Evolutionary conservation across 148 eudicot genomes (phyloP).

Genomic region (Oxyria digyna): DNA sequence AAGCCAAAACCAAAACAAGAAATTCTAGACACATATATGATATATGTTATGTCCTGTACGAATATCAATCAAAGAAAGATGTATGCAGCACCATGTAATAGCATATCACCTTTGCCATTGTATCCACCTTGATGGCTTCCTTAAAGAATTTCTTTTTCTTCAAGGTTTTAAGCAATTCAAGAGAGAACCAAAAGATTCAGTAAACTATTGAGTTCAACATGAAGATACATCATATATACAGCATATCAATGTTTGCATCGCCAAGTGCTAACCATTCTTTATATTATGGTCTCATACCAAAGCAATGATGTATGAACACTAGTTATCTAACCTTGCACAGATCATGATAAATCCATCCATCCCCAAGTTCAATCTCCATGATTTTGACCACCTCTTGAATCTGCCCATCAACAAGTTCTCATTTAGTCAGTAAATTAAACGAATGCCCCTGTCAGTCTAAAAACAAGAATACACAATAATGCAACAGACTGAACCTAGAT

Average conservation of each 20-base stretch:
- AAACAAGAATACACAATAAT: not conserved
- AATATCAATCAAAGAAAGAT: too few relatives aligned
- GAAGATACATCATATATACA: too few relatives aligned
- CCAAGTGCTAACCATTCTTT: not conserved
- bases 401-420: constrained; percentile 18
- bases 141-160: too few relatives aligned
- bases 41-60: too few relatives aligned
- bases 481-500: not conserved
- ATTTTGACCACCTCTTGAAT: constrained; percentile 67
- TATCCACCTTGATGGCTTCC: too few relatives aligned
- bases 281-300: not conserved
- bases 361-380: constrained; percentile 93
- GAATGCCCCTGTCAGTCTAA: not conserved
- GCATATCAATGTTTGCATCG: not conserved
- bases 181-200: too few relatives aligned
- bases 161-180: too few relatives aligned
- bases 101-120: too few relatives aligned
- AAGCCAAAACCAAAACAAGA: too few relatives aligned
- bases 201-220: too few relatives aligned
- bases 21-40: too few relatives aligned
- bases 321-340: constrained; percentile 41
- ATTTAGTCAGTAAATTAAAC: not conserved
- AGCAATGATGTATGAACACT: not conserved
- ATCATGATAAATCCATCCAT: constrained; percentile 69
- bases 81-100: too few relatives aligned